Evolutionary conservation across 208 protist genomes (phyloP).

Genomic region (Porcisia deanei): DNA sequence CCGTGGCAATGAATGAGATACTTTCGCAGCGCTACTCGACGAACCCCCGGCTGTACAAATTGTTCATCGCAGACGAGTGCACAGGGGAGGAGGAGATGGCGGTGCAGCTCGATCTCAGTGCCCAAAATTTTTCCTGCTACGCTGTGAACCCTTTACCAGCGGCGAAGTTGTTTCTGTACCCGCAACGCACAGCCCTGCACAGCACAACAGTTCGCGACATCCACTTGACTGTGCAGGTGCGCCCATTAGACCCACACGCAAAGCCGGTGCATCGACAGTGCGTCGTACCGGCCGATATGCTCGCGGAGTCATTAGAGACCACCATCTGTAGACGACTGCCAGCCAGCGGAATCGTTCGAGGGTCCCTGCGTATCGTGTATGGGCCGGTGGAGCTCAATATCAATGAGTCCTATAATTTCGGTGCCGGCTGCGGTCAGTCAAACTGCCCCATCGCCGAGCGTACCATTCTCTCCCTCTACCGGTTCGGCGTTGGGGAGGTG

Average conservation of each 20-base stretch:
- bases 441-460: slow-evolving; percentile 80
- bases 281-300: slow-evolving; percentile 78
- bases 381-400: slow-evolving; percentile 86
- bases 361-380: slow-evolving; percentile 83
- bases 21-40: slow-evolving; percentile 64
- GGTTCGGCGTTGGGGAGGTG: slow-evolving; percentile 85
- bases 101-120: slow-evolving; percentile 58
- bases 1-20: slow-evolving; percentile 51
- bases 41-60: slow-evolving; percentile 80
- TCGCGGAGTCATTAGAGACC: slow-evolving; percentile 71
- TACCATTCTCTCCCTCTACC: slow-evolving; percentile 80
- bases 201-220: slow-evolving; percentile 71
- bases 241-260: slow-evolving; percentile 50
- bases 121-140: slow-evolving; percentile 83
- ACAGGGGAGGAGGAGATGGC: slow-evolving; percentile 88
- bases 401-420: slow-evolving; percentile 89
- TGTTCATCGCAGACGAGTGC: slow-evolving; percentile 90
- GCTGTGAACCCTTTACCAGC: slow-evolving; percentile 68
- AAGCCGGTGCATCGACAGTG: slow-evolving; percentile 67
- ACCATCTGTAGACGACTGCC: slow-evolving; percentile 64
- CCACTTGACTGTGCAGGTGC: slow-evolving; percentile 69
- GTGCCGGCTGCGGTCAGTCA: slow-evolving; percentile 70
- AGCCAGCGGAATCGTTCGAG: slow-evolving; percentile 64
- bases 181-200: slow-evolving; percentile 61
- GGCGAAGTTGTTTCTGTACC: slow-evolving; percentile 78